phyloP scores from a whole-genome alignment of 768 basidiomycete genomes.

The Boletus tylopilopsis region DNA sequence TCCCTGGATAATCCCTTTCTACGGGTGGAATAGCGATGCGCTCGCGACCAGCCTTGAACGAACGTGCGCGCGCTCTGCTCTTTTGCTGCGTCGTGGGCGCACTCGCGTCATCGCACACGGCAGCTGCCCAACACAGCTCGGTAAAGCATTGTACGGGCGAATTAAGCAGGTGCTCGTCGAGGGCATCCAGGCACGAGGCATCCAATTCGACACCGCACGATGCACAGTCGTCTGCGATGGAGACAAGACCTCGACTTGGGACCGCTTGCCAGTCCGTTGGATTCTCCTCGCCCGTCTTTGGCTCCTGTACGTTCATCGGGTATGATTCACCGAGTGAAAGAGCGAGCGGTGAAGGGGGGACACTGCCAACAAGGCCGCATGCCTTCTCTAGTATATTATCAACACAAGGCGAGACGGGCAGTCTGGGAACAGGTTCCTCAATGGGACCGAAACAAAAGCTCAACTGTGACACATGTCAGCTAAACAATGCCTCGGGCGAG shows the following conservation, averaged over 20 bases:
- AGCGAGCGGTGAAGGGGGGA: conserved; percentile 11
- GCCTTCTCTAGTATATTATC: conserved; percentile 13
- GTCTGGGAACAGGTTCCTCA: conserved; percentile 7
- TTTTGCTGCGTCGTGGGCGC: neutral
- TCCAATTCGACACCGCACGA: conserved; percentile 34
- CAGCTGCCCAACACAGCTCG: conserved; percentile 38
- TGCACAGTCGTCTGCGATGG: conserved; percentile 22
- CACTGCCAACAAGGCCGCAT: conserved; percentile 20
- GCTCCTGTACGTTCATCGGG: conserved; percentile 5
- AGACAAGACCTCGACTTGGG: conserved; percentile 6
- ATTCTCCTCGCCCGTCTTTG: conserved; percentile 3
- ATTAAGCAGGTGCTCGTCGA: conserved; percentile 39
- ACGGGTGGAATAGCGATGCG: neutral
- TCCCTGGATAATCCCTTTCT: conserved; percentile 3
- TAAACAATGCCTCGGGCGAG: neutral
- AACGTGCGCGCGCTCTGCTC: conserved; percentile 9
- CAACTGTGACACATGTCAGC: conserved; percentile 14
- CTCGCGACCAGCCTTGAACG: conserved; percentile 13
- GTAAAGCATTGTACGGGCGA: conserved; percentile 38
- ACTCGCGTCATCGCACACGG: conserved; percentile 28
- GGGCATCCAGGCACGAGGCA: conserved; percentile 30
- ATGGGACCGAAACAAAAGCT: conserved; percentile 21
- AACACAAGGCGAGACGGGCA: conserved; percentile 14
- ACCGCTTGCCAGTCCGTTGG: conserved; percentile 1
- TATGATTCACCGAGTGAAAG: conserved; percentile 3